Percentiles rank a stretch among this genome's conserved stretches.
Conservation (phyloP, 345 rosid species). For the Adansonia digitata region DNA sequence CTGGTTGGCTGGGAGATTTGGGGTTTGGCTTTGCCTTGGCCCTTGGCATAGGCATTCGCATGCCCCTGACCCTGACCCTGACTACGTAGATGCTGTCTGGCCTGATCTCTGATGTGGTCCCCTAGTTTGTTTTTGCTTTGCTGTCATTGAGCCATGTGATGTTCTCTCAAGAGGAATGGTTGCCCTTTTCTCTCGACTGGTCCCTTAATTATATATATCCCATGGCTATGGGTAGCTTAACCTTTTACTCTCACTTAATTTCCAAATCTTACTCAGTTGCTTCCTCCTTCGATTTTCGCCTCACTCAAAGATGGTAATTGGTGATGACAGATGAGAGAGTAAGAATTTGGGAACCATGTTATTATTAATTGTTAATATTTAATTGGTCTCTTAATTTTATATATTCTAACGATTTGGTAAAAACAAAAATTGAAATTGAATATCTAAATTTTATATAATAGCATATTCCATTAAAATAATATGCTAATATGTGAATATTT, state of each 20-base stretch:
- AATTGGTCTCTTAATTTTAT: too few species aligned
- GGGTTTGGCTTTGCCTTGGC: not conserved
- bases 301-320: too few species aligned
- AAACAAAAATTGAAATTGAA: too few species aligned
- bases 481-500: too few species aligned
- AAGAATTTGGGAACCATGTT: too few species aligned
- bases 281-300: too few species aligned
- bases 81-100: not conserved
- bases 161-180: not conserved
- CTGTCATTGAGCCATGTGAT: conserved; percentile 5
- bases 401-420: too few species aligned
- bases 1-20: not conserved
- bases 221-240: not conserved
- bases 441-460: too few species aligned
- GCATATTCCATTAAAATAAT: too few species aligned
- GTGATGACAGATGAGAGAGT: too few species aligned
- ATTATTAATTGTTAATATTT: too few species aligned
- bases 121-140: not conserved
- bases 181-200: not conserved
- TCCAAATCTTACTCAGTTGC: too few species aligned
- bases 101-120: conserved; percentile 9
- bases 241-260: not conserved
- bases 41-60: not conserved
- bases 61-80: not conserved
- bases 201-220: not conserved